Evolutionary conservation across 768 basidiomycete genomes (phyloP), one percentile per base, ranked within the genome.

Genomic region (Pseudohyphozyma bogoriensis): DNA sequence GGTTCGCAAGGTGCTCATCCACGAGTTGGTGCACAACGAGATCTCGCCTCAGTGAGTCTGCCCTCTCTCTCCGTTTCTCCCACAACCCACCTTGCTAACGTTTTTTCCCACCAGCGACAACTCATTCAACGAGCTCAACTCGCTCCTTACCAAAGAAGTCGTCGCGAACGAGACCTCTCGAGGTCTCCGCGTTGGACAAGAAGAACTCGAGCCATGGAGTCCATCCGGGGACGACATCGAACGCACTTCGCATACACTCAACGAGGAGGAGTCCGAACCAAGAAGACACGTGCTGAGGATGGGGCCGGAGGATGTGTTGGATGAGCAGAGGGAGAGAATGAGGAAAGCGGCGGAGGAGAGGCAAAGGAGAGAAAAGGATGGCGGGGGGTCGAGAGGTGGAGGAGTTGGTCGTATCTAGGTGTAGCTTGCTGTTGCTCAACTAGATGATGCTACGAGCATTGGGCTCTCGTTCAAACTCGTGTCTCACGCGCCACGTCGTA

Each of bases 1-100:
- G 12, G 64, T 66, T 22, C 55, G 68, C 4, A 46, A 58, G 35
- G 68, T 69, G 0, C 59, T 69, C 8, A 40, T 67, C 13, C 68
- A 69, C 45, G 68, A 69, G 51, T 51, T 69, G n/a, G 44, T 51
- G 15, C 68, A 69, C 47, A 69, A 69, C 31, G 31, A 35, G 36
- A 52, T 51, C 51, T 47, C 59, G 16, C 28, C 37, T 12, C 68
- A 69, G 59, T 65, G 12, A 22, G 59, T 50, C 32, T 32, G 11
- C 29, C 28, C 4, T 26, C n/a, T 15, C 16, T n/a, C 26, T n/a
- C 29, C 22, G 12, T 29, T 20, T 33, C 40, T 44, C 31, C 4
- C n/a, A n/a, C n/a, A n/a, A n/a, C n/a, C n/a, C n/a, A n/a, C 40
- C 2, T 31, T 22, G 22, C 11, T n/a, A 26, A 35, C n/a, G n/a